Evolutionary conservation across 2,329 filamentous ascomycete genomes (phyloP).

Genomic region (Talaromyces rugulosus): DNA sequence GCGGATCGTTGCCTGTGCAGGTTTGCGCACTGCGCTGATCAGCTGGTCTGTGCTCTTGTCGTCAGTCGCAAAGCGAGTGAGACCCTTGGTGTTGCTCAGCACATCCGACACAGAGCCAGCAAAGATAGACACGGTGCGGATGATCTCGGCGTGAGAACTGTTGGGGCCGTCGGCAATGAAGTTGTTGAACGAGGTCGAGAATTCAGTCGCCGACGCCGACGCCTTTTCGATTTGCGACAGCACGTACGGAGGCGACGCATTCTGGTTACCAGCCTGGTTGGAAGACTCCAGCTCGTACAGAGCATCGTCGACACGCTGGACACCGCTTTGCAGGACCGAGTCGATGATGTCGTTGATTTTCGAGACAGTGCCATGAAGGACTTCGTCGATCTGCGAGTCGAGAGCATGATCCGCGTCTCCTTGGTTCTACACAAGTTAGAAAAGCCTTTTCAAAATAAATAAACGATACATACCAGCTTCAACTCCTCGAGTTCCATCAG

Average conservation of each 20-base stretch:
- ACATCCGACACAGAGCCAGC: conserved; percentile 88
- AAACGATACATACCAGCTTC: conserved; percentile 48
- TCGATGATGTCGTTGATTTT: conserved; percentile 98
- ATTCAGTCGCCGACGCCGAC: conserved; percentile 89
- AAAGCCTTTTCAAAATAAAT: not conserved
- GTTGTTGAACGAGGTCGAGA: conserved; percentile 96
- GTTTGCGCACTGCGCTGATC: conserved; percentile 74
- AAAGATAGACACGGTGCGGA: conserved; percentile 87
- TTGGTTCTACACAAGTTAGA: conserved; percentile 48
- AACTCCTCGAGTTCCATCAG: conserved; percentile 88
- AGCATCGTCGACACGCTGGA: conserved; percentile 91
- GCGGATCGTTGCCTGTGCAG: conserved; percentile 80
- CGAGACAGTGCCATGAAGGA: conserved; percentile 78
- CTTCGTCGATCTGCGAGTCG: conserved; percentile 84
- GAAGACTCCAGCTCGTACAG: conserved; percentile 95
- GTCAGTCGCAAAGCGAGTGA: conserved; percentile 86
- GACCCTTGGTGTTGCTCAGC: conserved; percentile 91
- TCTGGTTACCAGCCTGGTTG: conserved; percentile 98
- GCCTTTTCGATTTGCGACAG: conserved; percentile 97
- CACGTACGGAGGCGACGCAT: conserved; percentile 89
- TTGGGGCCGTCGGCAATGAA: conserved; percentile 96
- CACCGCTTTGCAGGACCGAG: conserved; percentile 87
- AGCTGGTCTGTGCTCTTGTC: conserved; percentile 91
- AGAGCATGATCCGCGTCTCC: conserved; percentile 74
- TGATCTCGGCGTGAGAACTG: conserved; percentile 82